phyloP scores from a whole-genome alignment of 2,329 filamentous ascomycete genomes.

The Helicocarpus griseus region DNA sequence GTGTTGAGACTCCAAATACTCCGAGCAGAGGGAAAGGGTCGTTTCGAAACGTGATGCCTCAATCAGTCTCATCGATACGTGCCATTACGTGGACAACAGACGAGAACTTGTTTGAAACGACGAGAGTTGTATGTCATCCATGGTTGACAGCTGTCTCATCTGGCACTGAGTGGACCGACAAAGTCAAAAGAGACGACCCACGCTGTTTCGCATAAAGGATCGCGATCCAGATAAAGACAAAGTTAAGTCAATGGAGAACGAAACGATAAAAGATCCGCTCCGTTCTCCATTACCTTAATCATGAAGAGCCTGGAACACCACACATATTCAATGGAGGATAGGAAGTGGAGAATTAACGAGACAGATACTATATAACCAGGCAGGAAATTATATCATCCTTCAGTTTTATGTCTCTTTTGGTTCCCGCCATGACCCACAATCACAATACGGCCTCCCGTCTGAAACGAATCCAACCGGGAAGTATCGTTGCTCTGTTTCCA shows the following conservation, averaged over 20 bases:
- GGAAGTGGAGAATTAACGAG: no score
- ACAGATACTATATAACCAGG: no score
- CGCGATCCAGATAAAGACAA: neutral
- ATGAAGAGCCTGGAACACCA: neutral
- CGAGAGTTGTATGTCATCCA: neutral
- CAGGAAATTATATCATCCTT: neutral
- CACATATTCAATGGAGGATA: no score
- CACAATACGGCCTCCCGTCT: no score
- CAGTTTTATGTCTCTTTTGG: neutral
- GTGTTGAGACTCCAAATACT: no score
- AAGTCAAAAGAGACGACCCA: neutral
- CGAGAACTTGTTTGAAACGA: neutral
- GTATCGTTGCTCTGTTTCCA: no score
- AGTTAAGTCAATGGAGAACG: neutral
- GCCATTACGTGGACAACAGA: no score
- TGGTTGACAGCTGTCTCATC: neutral
- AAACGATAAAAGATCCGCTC: neutral
- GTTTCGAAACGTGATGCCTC: no score
- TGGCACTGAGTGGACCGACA: no score
- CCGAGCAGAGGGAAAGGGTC: no score
- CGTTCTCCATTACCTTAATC: no score
- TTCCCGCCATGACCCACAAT: neutral
- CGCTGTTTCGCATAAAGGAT: neutral
- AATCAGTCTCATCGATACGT: no score
- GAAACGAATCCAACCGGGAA: neutral